Conservation (phyloP, 306 rosid genomes). For the Argentina anserina region DNA sequence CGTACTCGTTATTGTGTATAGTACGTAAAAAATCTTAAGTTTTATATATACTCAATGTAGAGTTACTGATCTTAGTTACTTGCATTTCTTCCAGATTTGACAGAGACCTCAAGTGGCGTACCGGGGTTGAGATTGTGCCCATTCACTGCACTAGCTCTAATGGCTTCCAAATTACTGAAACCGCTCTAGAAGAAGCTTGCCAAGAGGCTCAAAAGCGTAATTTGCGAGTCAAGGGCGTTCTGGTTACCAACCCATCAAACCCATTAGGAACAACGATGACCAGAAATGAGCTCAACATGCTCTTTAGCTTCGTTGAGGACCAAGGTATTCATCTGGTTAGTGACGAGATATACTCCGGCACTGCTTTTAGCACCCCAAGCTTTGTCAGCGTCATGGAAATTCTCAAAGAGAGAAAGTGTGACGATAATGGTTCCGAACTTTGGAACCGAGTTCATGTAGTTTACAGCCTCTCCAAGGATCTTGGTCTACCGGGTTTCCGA, state of each 20-base stretch:
- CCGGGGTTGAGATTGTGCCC: slow-evolving; percentile 71
- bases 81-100: slow-evolving; percentile 57
- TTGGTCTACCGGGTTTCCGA: slow-evolving; percentile 86
- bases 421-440: slow-evolving; percentile 18
- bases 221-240: slow-evolving; percentile 69
- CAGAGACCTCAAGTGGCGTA: slow-evolving; percentile 85
- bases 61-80: slow-evolving; percentile 18
- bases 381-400: slow-evolving; percentile 69
- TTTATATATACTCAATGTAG: neutral
- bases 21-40: neutral
- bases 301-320: slow-evolving; percentile 49
- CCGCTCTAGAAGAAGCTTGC: slow-evolving; percentile 47
- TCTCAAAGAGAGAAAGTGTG: slow-evolving; percentile 40
- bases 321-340: slow-evolving; percentile 71
- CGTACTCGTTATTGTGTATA: neutral
- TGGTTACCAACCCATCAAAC: slow-evolving; percentile 86
- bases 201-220: slow-evolving; percentile 53
- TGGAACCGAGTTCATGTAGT: slow-evolving; percentile 61
- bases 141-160: slow-evolving; percentile 74
- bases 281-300: slow-evolving; percentile 46
- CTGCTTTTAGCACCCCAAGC: slow-evolving; percentile 57
- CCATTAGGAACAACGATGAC: slow-evolving; percentile 73
- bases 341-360: slow-evolving; percentile 87
- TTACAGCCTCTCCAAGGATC: slow-evolving; percentile 78
- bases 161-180: slow-evolving; percentile 69